Evolutionary conservation across 2,329 filamentous ascomycete species (phyloP).

Genomic region (Colletotrichum orbiculare): DNA sequence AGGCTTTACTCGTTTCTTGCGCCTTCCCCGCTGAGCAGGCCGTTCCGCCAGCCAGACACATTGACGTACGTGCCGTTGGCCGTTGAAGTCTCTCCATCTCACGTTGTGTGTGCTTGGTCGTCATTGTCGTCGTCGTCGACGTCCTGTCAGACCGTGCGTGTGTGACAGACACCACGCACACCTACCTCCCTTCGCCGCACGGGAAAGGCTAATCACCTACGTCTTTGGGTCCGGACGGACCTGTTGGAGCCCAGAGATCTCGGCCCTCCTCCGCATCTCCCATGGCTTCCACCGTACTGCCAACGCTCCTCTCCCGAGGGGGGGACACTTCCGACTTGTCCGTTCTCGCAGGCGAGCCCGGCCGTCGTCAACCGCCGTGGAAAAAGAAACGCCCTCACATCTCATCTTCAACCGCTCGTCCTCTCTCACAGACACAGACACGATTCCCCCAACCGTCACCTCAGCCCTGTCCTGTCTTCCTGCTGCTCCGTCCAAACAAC

Average conservation of each 20-base stretch:
- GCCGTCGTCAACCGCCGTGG: conserved; percentile 28
- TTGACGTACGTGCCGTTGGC: too few species aligned
- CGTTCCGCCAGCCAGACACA: too few species aligned
- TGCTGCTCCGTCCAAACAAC: conserved; percentile 33
- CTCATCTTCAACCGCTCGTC: conserved; percentile 36
- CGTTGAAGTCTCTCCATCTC: background rate
- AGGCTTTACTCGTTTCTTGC: background rate
- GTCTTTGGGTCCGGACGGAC: conserved; percentile 10
- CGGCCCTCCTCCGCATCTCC: conserved; percentile 24
- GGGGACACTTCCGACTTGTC: conserved; percentile 21
- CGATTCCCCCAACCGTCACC: conserved; percentile 29
- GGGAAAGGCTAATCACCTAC: conserved; percentile 23
- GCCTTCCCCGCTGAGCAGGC: too few species aligned
- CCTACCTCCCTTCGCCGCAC: background rate
- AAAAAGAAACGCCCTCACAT: conserved; percentile 36
- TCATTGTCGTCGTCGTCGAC: too few species aligned
- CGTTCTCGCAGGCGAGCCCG: conserved; percentile 9
- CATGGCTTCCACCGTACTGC: background rate
- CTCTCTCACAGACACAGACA: conserved; percentile 27
- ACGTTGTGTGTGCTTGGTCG: background rate
- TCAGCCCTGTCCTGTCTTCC: conserved; percentile 23
- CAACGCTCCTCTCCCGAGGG: conserved; percentile 12
- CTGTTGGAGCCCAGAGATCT: conserved; percentile 32
- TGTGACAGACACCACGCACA: conserved; percentile 4
- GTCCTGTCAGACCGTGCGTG: conserved; percentile 3